Percentiles rank a stretch among this genome's conserved stretches.
These are phyloP conservation scores for Furcasterigmium sp. DNA, from an alignment of 2,329 filamentous ascomycete genomes.

Conservation along the genomic window DNA sequence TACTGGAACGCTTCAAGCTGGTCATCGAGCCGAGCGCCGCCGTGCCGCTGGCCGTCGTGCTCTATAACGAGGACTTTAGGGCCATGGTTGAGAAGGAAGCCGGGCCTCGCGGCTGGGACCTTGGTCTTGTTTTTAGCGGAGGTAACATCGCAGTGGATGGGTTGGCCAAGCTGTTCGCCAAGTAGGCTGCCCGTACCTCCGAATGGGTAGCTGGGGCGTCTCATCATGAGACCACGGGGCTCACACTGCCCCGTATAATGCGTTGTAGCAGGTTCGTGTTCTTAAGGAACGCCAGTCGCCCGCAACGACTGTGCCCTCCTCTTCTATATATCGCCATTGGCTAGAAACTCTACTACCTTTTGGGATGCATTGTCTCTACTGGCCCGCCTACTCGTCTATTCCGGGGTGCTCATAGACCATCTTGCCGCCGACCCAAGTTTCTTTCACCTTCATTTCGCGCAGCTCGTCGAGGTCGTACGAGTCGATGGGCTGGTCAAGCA, in stretches of 20 bases:
- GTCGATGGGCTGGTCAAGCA: slow-evolving; percentile 53
- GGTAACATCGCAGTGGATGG: slow-evolving; percentile 44
- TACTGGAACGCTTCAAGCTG: slow-evolving; percentile 75
- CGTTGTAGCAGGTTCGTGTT: too few relatives aligned
- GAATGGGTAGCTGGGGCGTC: too few relatives aligned
- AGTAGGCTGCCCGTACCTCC: too few relatives aligned
- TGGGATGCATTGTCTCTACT: too few relatives aligned
- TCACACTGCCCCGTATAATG: too few relatives aligned
- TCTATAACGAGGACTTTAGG: slow-evolving; percentile 75
- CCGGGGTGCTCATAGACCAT: slow-evolving; percentile 32
- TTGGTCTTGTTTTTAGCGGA: slow-evolving; percentile 46
- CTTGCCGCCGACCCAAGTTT: slow-evolving; percentile 64
- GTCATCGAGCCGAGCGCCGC: slow-evolving; percentile 75
- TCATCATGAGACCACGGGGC: too few relatives aligned
- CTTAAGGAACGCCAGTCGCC: too few relatives aligned
- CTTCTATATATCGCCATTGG: too few relatives aligned
- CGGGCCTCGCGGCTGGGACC: slow-evolving; percentile 61
- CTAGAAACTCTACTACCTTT: too few relatives aligned
- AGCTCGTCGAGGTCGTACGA: slow-evolving; percentile 43
- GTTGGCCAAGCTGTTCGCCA: slow-evolving; percentile 35
- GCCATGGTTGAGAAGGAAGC: slow-evolving; percentile 56
- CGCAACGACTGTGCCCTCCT: too few relatives aligned
- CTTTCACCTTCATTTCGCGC: slow-evolving; percentile 48
- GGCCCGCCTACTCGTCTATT: neutral
- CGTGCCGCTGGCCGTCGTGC: slow-evolving; percentile 65